Base-by-base conservation (phyloP, 2,329 filamentous ascomycete genomes). In the Calonectria pteridis region DNA sequence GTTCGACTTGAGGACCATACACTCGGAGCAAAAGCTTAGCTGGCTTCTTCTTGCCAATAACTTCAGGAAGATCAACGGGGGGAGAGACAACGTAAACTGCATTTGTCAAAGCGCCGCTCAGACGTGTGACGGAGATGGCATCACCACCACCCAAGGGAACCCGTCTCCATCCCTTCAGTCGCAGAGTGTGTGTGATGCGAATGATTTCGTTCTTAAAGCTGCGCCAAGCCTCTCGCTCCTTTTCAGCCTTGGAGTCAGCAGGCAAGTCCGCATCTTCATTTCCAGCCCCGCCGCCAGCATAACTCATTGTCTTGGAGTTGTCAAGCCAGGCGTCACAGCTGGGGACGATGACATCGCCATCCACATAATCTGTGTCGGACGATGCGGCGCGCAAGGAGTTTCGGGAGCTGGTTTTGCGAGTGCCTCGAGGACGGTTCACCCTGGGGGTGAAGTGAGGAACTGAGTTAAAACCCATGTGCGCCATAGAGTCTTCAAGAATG, bases 51-150 rank as follows among this genome's bases (percentile, higher is more conserved):
- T 85, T 89, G 65, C 86, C 83, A 14, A 76, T 86, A 67, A 79
- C 31, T 77, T 83, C 69, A 80, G 79, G 75, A 14, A 95, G 78
- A 43, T 94, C 88, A 49, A 90, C 87, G 0, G 96, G 96, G 2
- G 96, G 96, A 1, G 92, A 94, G 28, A 98, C 95, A 65, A 98
- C 95, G 82, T 98, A 99, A 43, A 99, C 96, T 14, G 96, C 95
- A 82, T 99, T 99, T 26, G 97, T 99, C 77, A 99, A 86, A 11
- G 97, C 97, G 74, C 97, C 97, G 83, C 96, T 98, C 33, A 97
- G 87, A 64, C 94, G 90, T 84, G 94, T 90, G 7, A 97, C 93
- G 2, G 89, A 89, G 75, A 97, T 92, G 46, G 87, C 88, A 65
- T 91, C 90, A 76, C 93, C 94, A 75, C 88, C 87, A 14, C 94